Conservation (phyloP, 1,139 yeast genomes). For the Hyphopichia fennica region DNA sequence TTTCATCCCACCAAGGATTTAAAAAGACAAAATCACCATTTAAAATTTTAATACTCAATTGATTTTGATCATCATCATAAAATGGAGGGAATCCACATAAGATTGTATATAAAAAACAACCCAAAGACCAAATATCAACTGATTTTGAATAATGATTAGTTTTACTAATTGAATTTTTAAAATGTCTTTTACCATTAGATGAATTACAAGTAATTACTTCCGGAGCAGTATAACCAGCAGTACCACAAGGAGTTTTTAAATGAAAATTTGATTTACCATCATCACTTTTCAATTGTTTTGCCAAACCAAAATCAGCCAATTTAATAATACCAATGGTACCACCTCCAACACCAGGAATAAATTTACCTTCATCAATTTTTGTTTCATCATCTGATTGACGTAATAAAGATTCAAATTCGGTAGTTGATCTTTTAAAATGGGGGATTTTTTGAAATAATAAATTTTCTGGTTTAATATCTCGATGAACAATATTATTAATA, state of each 20-base stretch:
- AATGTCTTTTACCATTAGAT: conserved; percentile 11
- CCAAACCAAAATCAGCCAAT: conserved; percentile 58
- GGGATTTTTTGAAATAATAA: conserved; percentile 59
- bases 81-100: conserved; percentile 97
- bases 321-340: conserved; percentile 55
- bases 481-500: conserved; percentile 83
- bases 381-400: conserved; percentile 75
- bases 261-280: conserved; percentile 30
- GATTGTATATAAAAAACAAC: conserved; percentile 86
- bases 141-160: conserved; percentile 84
- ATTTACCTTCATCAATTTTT: conserved; percentile 86
- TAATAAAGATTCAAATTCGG: conserved; percentile 40
- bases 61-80: conserved; percentile 82
- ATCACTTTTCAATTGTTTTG: conserved; percentile 56
- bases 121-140: conserved; percentile 96
- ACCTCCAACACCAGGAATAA: conserved; percentile 56
- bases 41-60: conserved; percentile 80
- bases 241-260: conserved; percentile 61
- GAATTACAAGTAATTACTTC: conserved; percentile 71
- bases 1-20: conserved; percentile 98
- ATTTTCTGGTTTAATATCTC: conserved; percentile 96
- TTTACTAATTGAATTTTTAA: conserved; percentile 29
- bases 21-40: conserved; percentile 80
- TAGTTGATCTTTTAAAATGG: conserved; percentile 43
- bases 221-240: conserved; percentile 80